phyloP scores from a whole-genome alignment of 129 eudicot genomes.

The Gnaphalium uliginosum region DNA sequence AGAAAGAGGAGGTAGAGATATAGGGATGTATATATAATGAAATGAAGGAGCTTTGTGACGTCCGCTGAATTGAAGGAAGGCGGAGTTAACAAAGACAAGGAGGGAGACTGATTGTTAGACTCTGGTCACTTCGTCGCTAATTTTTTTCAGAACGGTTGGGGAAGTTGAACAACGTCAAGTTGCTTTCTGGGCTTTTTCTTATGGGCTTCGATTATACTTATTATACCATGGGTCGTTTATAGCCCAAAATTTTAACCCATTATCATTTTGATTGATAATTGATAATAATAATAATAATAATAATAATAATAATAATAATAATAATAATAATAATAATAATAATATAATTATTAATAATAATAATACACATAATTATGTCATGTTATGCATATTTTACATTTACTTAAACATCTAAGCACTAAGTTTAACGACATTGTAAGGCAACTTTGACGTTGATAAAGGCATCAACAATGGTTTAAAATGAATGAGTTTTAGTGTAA shows the following conservation, averaged over 20 bases:
- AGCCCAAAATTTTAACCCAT: neutral
- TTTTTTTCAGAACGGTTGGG: slow-evolving; percentile 5
- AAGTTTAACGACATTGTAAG: too few relatives aligned
- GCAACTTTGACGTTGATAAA: too few relatives aligned
- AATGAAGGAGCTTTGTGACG: neutral
- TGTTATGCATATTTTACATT: too few relatives aligned
- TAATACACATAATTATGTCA: too few relatives aligned
- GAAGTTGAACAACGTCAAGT: slow-evolving; percentile 9
- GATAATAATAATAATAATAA: too few relatives aligned
- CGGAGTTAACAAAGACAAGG: neutral
- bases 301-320: too few relatives aligned
- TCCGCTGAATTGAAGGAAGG: neutral
- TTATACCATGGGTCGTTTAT: neutral
- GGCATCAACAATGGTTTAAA: too few relatives aligned
- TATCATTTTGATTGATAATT: too few relatives aligned
- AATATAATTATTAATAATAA: too few relatives aligned
- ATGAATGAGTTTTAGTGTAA: too few relatives aligned
- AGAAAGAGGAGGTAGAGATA: neutral
- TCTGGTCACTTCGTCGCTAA: neutral
- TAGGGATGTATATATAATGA: neutral
- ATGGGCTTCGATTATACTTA: neutral
- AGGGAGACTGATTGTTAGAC: neutral
- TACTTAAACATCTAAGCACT: too few relatives aligned
- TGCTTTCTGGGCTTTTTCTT: neutral
- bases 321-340: too few relatives aligned